Percentiles rank a stretch among this genome's conserved stretches.
Conservation (phyloP, 306 rosid genomes). For the Pachyrhizus erosus region DNA sequence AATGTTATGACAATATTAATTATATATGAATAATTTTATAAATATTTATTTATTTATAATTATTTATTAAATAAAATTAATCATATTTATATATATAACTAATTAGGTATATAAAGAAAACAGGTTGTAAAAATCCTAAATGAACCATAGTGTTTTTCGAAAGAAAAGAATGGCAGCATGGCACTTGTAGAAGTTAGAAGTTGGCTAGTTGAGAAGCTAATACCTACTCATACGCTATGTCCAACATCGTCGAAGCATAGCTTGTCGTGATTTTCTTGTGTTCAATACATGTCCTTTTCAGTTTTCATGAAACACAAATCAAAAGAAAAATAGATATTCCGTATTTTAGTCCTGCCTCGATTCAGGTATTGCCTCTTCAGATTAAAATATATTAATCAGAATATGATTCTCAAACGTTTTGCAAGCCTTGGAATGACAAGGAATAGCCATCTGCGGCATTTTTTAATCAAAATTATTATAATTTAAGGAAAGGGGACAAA, state of each 20-base stretch:
- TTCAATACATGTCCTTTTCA: neutral
- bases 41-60: too few relatives aligned
- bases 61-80: too few relatives aligned
- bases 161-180: neutral
- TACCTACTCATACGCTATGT: neutral
- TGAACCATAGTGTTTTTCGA: too few relatives aligned
- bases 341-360: neutral
- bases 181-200: neutral
- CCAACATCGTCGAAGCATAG: neutral
- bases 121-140: too few relatives aligned
- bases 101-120: too few relatives aligned
- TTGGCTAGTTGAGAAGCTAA: neutral
- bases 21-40: too few relatives aligned
- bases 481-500: neutral
- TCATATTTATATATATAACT: too few relatives aligned
- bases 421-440: neutral
- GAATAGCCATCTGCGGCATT: neutral
- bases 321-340: neutral
- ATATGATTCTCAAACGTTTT: constrained; percentile 4
- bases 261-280: neutral
- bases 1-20: too few relatives aligned
- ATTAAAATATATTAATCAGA: neutral
- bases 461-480: neutral
- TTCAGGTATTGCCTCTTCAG: neutral
- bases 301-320: neutral